Percentiles rank a stretch among this genome's conserved stretches.
Evolutionary conservation across 768 basidiomycete genomes (phyloP).

Genomic region (Royoungia palumana): DNA sequence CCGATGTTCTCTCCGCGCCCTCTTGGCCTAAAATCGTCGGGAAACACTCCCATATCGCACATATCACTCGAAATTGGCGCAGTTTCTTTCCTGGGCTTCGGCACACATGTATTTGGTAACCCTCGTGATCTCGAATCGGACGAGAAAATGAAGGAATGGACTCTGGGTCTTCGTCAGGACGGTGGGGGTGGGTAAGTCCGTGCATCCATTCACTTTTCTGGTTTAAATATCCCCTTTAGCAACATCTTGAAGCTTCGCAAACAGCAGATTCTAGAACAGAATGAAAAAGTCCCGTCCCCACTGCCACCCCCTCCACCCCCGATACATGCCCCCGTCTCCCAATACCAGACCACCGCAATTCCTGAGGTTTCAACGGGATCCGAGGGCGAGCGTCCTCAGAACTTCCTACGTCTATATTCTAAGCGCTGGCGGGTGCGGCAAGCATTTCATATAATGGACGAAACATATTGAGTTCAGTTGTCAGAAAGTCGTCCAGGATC

Average conservation of each 20-base stretch:
- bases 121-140: slow-evolving; percentile 47
- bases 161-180: slow-evolving; percentile 48
- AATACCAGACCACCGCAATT: not conserved
- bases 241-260: slow-evolving; percentile 48
- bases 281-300: slow-evolving; percentile 5
- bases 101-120: slow-evolving; percentile 44
- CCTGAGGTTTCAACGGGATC: slow-evolving; percentile 3
- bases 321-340: not conserved
- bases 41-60: slow-evolving; percentile 39
- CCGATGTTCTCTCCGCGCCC: slow-evolving; percentile 55
- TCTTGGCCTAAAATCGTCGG: slow-evolving; percentile 26
- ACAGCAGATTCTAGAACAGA: slow-evolving; percentile 22
- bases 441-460: not conserved
- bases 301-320: slow-evolving; percentile 7
- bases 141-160: slow-evolving; percentile 47
- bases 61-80: slow-evolving; percentile 54
- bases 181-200: slow-evolving; percentile 60
- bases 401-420: slow-evolving; percentile 13
- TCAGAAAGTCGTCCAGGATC: slow-evolving; percentile 13
- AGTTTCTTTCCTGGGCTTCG: slow-evolving; percentile 42
- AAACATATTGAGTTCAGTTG: not conserved
- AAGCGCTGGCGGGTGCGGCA: slow-evolving; percentile 28
- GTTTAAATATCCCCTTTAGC: slow-evolving; percentile 21
- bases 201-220: not conserved
- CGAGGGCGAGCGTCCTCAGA: slow-evolving; percentile 5